Evolutionary conservation across 2,329 filamentous ascomycete species (phyloP).

Genomic region (Pleurostoma richardsiae): DNA sequence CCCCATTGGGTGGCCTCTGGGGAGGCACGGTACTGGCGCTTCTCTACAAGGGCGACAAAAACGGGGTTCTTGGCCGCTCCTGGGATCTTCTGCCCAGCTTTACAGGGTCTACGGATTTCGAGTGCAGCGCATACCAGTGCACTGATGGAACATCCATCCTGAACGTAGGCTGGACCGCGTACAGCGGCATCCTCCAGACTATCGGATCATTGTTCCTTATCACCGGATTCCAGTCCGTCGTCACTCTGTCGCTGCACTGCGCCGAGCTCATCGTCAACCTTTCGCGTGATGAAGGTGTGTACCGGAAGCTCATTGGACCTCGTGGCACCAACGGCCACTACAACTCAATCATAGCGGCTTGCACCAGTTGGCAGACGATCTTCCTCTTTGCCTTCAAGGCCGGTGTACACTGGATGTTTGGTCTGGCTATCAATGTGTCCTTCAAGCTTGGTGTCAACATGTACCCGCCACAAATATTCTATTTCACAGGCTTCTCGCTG

Average conservation of each 20-base stretch:
- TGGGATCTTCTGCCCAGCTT: too few species aligned
- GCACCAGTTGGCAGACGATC: constrained; percentile 19
- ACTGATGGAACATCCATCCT: too few species aligned
- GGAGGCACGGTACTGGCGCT: too few species aligned
- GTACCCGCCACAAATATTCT: too few species aligned
- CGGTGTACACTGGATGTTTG: constrained; percentile 24
- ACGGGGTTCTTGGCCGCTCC: too few species aligned
- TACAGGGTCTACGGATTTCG: too few species aligned
- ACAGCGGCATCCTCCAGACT: too few species aligned
- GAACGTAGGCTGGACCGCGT: too few species aligned
- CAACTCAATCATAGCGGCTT: constrained; percentile 19
- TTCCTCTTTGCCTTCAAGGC: constrained; percentile 20
- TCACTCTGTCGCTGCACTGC: constrained; percentile 18
- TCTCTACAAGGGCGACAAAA: too few species aligned
- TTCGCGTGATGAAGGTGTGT: constrained; percentile 20
- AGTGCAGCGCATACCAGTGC: too few species aligned
- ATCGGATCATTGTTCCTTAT: constrained; percentile 15
- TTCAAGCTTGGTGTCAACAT: constrained; percentile 15
- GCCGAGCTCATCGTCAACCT: constrained; percentile 17
- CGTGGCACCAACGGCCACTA: constrained; percentile 18
- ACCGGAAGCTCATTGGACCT: constrained; percentile 14
- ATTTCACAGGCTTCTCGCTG: constrained; percentile 14
- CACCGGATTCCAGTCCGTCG: constrained; percentile 15
- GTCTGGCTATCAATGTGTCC: constrained; percentile 19
- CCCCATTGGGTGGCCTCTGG: too few species aligned